These are phyloP conservation scores for Aspergillus sp. DNA, from an alignment of 2,329 filamentous ascomycete genomes.

Conservation along the genomic window DNA sequence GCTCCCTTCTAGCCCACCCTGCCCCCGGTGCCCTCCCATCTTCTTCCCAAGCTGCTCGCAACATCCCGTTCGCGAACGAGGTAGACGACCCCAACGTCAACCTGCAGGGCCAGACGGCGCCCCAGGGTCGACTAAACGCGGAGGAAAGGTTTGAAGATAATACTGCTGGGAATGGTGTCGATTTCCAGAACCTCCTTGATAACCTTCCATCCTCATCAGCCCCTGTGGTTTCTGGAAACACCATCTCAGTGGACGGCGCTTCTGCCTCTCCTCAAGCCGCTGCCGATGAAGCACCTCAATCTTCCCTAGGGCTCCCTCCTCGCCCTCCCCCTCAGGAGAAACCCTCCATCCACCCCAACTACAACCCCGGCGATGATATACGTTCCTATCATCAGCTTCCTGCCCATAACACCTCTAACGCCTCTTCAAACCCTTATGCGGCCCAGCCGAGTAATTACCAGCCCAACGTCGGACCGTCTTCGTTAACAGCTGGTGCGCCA, in stretches of 20 bases:
- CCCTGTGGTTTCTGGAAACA: slow-evolving; percentile 24
- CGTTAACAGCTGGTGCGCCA: slow-evolving; percentile 32
- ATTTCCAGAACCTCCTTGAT: slow-evolving; percentile 51
- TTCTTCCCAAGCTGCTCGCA: slow-evolving; percentile 28
- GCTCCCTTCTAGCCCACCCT: slow-evolving; percentile 26
- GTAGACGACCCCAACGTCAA: slow-evolving; percentile 28
- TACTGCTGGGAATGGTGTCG: slow-evolving; percentile 40
- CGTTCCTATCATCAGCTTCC: slow-evolving; percentile 41
- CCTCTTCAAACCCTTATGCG: slow-evolving; percentile 26
- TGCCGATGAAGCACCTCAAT: slow-evolving; percentile 32
- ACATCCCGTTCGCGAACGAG: slow-evolving; percentile 28
- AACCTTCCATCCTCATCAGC: slow-evolving; percentile 42
- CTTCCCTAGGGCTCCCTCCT: slow-evolving; percentile 42
- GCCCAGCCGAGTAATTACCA: slow-evolving; percentile 40
- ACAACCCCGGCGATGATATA: slow-evolving; percentile 38
- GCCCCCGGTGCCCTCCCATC: slow-evolving; percentile 23
- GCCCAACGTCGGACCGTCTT: slow-evolving; percentile 22
- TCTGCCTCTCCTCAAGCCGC: slow-evolving; percentile 29
- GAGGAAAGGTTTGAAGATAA: slow-evolving; percentile 22
- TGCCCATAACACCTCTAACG: slow-evolving; percentile 28
- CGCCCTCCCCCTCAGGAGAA: slow-evolving; percentile 48
- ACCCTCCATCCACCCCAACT: slow-evolving; percentile 40
- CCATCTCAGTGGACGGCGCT: slow-evolving; percentile 26
- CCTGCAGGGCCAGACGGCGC: slow-evolving; percentile 20
- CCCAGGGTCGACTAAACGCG: slow-evolving; percentile 25